Conservation (phyloP, 495 filamentous ascomycete species). For the Penicillium samsonianum region DNA sequence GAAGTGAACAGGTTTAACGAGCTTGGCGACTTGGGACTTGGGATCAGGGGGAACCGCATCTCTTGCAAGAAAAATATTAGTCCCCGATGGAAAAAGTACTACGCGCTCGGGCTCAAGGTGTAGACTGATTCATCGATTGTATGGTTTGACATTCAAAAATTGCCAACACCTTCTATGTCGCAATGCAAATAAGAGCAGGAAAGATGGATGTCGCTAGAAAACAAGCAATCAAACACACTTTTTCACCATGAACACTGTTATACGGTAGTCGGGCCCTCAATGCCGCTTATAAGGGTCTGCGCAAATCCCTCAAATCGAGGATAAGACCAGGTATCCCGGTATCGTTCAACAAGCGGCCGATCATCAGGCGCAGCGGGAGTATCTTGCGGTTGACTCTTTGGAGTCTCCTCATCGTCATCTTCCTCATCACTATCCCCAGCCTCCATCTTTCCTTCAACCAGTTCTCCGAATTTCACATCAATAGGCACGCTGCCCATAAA, state of each 20-base stretch:
- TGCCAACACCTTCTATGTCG: slow-evolving; percentile 12
- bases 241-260: not conserved
- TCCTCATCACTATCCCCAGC: slow-evolving; percentile 38
- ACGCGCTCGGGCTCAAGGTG: not conserved
- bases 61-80: not conserved
- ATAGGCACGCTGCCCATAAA: slow-evolving; percentile 90
- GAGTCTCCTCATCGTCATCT: slow-evolving; percentile 45
- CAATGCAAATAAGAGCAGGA: slow-evolving; percentile 9
- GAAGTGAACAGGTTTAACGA: not conserved
- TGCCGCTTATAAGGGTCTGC: slow-evolving; percentile 49
- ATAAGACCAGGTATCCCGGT: slow-evolving; percentile 73
- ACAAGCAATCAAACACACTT: slow-evolving; percentile 1
- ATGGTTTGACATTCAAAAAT: not conserved
- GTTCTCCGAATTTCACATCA: slow-evolving; percentile 68
- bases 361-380: slow-evolving; percentile 48
- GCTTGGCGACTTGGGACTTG: not conserved
- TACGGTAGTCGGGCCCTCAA: slow-evolving; percentile 31
- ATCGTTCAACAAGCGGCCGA: slow-evolving; percentile 71
- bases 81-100: not conserved
- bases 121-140: slow-evolving; percentile 1
- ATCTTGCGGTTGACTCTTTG: slow-evolving; percentile 47
- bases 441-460: slow-evolving; percentile 63
- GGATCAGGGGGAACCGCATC: not conserved
- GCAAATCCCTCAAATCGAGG: slow-evolving; percentile 72
- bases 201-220: slow-evolving; percentile 12